A percentile compares a stretch with the other conserved stretches of the same genome.
Conservation (phyloP, 2,329 filamentous ascomycete species). For the Pseudogymnoascus sp. region DNA sequence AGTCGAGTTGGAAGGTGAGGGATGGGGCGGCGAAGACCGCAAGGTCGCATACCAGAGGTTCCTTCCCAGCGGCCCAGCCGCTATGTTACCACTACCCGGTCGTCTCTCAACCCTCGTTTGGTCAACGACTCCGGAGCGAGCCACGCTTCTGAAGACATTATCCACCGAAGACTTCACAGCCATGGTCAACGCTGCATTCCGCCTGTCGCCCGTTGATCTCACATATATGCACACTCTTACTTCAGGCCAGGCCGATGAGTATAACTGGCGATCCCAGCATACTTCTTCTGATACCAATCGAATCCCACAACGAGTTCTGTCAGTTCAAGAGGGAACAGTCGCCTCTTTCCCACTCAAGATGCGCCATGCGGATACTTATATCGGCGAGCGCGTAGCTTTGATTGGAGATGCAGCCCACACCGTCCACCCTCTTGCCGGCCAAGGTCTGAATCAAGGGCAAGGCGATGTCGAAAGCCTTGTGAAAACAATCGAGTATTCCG, state of each 20-base stretch:
- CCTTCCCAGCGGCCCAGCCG: slow-evolving; percentile 83
- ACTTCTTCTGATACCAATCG: slow-evolving; percentile 46
- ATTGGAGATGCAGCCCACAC: slow-evolving; percentile 94
- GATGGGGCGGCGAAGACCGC: slow-evolving; percentile 43
- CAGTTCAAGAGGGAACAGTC: slow-evolving; percentile 69
- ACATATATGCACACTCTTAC: slow-evolving; percentile 66
- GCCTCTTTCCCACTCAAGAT: slow-evolving; percentile 88
- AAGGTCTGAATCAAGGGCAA: slow-evolving; percentile 89
- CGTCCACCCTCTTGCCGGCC: slow-evolving; percentile 86
- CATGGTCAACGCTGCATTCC: slow-evolving; percentile 90
- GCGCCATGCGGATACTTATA: slow-evolving; percentile 90
- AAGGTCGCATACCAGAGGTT: slow-evolving; percentile 93
- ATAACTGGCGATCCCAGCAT: slow-evolving; percentile 74
- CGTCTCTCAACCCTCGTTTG: slow-evolving; percentile 82
- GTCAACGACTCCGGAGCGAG: slow-evolving; percentile 80
- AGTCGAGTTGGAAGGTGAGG: slow-evolving; percentile 58
- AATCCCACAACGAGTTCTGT: slow-evolving; percentile 58
- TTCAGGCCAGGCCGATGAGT: slow-evolving; percentile 60
- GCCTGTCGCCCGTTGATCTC: slow-evolving; percentile 70
- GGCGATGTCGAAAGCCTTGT: slow-evolving; percentile 78
- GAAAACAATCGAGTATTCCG: slow-evolving; percentile 65
- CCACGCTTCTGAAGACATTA: slow-evolving; percentile 70
- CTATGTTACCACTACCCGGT: slow-evolving; percentile 81
- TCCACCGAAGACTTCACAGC: slow-evolving; percentile 65
- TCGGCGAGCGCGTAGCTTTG: slow-evolving; percentile 79